Evolutionary conservation across 805 yeast species (phyloP).

Genomic region (Starmerella bacillaris): DNA sequence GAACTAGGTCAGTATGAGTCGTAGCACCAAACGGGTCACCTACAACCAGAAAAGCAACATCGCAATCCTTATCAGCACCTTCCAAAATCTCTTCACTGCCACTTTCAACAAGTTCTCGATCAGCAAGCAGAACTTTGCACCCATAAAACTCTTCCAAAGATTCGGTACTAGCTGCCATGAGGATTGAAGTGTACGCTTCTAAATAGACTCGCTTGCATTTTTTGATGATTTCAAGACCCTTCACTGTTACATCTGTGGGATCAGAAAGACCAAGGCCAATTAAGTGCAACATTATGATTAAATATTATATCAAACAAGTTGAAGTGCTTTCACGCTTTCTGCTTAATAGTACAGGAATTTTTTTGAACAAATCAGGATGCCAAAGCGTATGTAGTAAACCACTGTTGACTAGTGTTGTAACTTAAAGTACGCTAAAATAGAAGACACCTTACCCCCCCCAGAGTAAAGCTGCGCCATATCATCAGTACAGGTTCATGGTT

Average conservation of each 20-base stretch:
- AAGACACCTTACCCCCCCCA: too few relatives aligned
- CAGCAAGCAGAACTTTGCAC: slow-evolving; percentile 69
- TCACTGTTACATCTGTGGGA: slow-evolving; percentile 78
- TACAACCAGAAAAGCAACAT: slow-evolving; percentile 85
- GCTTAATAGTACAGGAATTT: too few relatives aligned
- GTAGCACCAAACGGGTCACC: slow-evolving; percentile 98
- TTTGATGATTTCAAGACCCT: slow-evolving; percentile 74
- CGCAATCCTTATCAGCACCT: slow-evolving; percentile 56
- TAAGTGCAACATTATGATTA: slow-evolving; percentile 80
- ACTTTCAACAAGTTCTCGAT: slow-evolving; percentile 81
- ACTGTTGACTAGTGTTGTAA: too few relatives aligned
- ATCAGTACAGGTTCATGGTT: too few relatives aligned
- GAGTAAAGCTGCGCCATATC: too few relatives aligned
- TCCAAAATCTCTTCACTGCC: slow-evolving; percentile 70
- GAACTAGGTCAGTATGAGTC: slow-evolving; percentile 84
- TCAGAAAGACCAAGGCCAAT: slow-evolving; percentile 85
- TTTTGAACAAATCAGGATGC: too few relatives aligned
- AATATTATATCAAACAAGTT: too few relatives aligned
- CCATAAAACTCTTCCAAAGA: slow-evolving; percentile 73
- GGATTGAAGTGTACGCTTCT: slow-evolving; percentile 86
- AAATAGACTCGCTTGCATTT: slow-evolving; percentile 78
- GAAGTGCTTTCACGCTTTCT: too few relatives aligned
- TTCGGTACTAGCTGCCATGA: slow-evolving; percentile 75
- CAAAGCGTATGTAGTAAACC: too few relatives aligned
- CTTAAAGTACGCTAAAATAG: too few relatives aligned